phyloP scores from a whole-genome alignment of 345 rosid genomes.

The Lenwebbia sp. region DNA sequence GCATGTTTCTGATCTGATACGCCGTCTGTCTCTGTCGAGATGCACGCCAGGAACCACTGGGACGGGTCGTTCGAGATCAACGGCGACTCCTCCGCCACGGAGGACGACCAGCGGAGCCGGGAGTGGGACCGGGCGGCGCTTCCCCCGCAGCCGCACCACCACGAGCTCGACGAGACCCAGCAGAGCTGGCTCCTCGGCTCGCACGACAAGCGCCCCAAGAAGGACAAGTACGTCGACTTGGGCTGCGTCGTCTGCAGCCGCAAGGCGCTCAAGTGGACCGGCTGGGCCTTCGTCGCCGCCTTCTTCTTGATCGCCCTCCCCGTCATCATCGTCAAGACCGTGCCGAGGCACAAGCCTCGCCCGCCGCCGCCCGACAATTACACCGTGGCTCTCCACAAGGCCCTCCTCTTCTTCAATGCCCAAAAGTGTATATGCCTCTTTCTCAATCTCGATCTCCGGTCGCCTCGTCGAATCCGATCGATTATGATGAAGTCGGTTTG shows the following conservation, averaged over 20 bases:
- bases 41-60: conserved; percentile 69
- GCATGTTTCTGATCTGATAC: no score
- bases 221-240: conserved; percentile 61
- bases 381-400: conserved; percentile 68
- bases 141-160: conserved; percentile 12
- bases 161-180: conserved; percentile 61
- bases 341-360: conserved; percentile 36
- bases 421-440: conserved; percentile 62
- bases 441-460: background rate
- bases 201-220: conserved; percentile 26
- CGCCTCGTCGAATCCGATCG: background rate
- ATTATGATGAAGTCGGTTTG: background rate
- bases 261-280: conserved; percentile 41
- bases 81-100: conserved; percentile 13
- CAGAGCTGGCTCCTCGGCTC: conserved; percentile 77
- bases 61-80: conserved; percentile 67
- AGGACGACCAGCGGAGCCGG: conserved; percentile 23
- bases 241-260: conserved; percentile 61
- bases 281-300: conserved; percentile 24
- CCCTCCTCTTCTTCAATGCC: conserved; percentile 80
- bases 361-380: conserved; percentile 65
- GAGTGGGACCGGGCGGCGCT: conserved; percentile 57
- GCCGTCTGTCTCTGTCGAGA: background rate
- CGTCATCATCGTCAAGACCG: conserved; percentile 44
- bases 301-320: conserved; percentile 58